Percentiles rank a stretch among this genome's conserved stretches.
phyloP scores from a whole-genome alignment of 345 rosid genomes.

The Linum tenue region DNA sequence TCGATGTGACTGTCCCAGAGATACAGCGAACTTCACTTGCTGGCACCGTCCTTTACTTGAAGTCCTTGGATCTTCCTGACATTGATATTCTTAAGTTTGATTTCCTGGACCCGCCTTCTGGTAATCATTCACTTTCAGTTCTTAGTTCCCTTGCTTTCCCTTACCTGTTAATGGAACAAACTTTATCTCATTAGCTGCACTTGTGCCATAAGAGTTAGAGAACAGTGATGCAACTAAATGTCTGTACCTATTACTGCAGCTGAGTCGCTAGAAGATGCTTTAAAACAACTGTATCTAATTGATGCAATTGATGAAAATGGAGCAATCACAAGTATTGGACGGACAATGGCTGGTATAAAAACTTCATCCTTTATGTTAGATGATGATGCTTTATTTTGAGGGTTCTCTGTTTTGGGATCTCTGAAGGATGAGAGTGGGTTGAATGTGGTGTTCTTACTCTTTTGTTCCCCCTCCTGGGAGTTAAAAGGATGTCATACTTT shows the following conservation, averaged over 20 bases:
- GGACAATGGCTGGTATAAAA: slow-evolving; percentile 77
- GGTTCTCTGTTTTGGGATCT: neutral
- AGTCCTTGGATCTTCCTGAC: slow-evolving; percentile 87
- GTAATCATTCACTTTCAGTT: slow-evolving; percentile 30
- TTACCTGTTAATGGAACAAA: neutral
- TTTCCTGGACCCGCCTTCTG: slow-evolving; percentile 90
- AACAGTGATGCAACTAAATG: neutral
- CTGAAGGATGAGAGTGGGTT: neutral
- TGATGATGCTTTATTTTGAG: neutral
- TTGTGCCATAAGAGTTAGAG: neutral
- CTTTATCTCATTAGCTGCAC: neutral
- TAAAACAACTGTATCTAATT: slow-evolving; percentile 80
- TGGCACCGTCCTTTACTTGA: slow-evolving; percentile 88
- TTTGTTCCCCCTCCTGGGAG: neutral
- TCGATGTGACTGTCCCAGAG: slow-evolving; percentile 89
- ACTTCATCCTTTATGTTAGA: slow-evolving; percentile 10
- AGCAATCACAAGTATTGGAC: slow-evolving; percentile 67
- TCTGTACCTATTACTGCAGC: slow-evolving; percentile 36
- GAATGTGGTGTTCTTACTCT: neutral
- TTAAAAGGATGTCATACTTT: neutral
- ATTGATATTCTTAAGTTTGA: slow-evolving; percentile 85
- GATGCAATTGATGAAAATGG: slow-evolving; percentile 93
- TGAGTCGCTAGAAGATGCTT: slow-evolving; percentile 78
- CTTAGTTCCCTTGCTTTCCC: slow-evolving; percentile 3
- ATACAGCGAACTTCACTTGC: slow-evolving; percentile 94